Evolutionary conservation across 2,329 filamentous ascomycete species (phyloP).

Genomic region (Aureobasidium sp.): DNA sequence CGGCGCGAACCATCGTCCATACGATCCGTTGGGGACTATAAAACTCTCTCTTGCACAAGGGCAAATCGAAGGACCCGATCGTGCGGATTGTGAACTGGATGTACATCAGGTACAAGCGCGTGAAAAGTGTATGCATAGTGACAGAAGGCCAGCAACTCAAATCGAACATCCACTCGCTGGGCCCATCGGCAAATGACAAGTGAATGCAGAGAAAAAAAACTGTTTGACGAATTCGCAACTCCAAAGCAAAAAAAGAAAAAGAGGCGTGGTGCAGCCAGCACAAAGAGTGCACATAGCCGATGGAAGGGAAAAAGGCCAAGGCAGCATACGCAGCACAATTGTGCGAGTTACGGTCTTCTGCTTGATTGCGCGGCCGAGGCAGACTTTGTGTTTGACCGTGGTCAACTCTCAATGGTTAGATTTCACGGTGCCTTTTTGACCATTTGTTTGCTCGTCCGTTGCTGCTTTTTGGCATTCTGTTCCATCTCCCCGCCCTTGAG

Average conservation of each 20-base stretch:
- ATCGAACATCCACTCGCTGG: not conserved
- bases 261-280: not conserved
- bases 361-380: not conserved
- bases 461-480: not conserved
- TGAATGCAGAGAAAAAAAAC: not conserved
- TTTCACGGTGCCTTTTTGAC: not conserved
- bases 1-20: not conserved
- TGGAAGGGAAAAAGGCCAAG: not conserved
- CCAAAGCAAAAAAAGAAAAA: not conserved
- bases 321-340: not conserved
- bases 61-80: not conserved
- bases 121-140: conserved; percentile 6
- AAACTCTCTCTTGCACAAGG: not conserved
- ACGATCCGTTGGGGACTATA: not conserved
- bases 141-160: conserved; percentile 6
- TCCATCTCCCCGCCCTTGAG: not conserved
- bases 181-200: not conserved
- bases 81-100: not conserved
- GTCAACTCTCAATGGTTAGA: not conserved
- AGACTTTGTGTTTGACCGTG: not conserved
- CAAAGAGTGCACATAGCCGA: not conserved
- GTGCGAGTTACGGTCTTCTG: not conserved
- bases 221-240: not conserved
- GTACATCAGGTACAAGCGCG: conserved; percentile 6
- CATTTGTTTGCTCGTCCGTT: not conserved